phyloP scores from a whole-genome alignment of 371 early-diverging fungal genomes.

The Mortierella sp. region DNA sequence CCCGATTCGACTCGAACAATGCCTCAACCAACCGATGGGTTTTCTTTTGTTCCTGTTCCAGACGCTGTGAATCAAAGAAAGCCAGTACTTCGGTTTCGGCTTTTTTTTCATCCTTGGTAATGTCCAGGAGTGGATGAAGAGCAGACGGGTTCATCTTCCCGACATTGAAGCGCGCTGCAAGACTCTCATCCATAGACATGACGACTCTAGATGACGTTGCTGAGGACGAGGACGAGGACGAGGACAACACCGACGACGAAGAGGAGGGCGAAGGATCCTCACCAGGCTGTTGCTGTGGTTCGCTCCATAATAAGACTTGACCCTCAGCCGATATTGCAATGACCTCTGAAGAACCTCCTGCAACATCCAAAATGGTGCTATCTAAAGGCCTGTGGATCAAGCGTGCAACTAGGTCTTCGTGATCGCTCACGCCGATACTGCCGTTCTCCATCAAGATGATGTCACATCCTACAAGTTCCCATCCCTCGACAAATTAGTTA shows the following conservation, averaged over 20 bases:
- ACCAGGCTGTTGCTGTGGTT: conserved; percentile 19
- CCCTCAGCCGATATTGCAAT: conserved; percentile 45
- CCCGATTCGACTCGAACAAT: conserved; percentile 28
- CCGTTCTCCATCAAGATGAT: conserved; percentile 44
- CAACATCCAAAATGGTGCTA: conserved; percentile 32
- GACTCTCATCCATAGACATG: background rate
- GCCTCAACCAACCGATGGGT: conserved; percentile 45
- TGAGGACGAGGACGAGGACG: background rate
- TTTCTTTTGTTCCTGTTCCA: conserved; percentile 29
- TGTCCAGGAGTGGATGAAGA: conserved; percentile 31
- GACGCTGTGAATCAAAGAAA: conserved; percentile 42
- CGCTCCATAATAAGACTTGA: conserved; percentile 42
- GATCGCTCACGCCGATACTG: conserved; percentile 49
- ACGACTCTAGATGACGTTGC: background rate
- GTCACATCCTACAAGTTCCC: conserved; percentile 22
- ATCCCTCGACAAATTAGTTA: background rate
- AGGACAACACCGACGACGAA: background rate
- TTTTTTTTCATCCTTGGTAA: conserved; percentile 34
- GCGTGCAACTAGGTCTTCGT: conserved; percentile 52
- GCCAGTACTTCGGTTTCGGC: conserved; percentile 47
- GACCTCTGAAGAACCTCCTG: conserved; percentile 50
- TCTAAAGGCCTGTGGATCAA: conserved; percentile 50
- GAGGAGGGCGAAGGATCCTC: too few species aligned
- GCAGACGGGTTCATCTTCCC: conserved; percentile 18
- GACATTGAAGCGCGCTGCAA: conserved; percentile 12